Base-by-base conservation (phyloP, 2,329 filamentous ascomycete species). In the Ophiosphaerella herpotricha region DNA sequence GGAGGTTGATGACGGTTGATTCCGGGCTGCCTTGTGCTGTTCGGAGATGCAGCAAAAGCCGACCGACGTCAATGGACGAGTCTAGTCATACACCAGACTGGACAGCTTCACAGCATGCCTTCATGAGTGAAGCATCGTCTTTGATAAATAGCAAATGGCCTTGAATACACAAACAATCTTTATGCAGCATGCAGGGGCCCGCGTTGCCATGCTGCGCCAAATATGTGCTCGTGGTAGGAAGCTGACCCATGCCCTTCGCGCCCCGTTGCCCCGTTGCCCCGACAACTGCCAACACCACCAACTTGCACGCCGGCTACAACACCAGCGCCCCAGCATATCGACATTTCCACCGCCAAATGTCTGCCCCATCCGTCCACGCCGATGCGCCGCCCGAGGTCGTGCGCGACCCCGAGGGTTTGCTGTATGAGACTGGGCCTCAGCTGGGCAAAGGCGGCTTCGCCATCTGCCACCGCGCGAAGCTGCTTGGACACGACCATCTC, bases 391-490 rank as follows among this genome's bases (percentile, higher is more conserved):
- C 78, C 43, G 71, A 74, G 50, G 80, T 87, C 39, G 88, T 88
- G 66, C 77, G 79, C 46, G 88, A 91, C 70, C 85, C 87, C 46
- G 83, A 80, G 48, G 88, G 88, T 46, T 84, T 87, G 46, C 80
- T 86, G 41, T 93, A 92, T 77, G 83, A 87, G 62, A 85, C 89
- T 29, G 88, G 88, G 49, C 85, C 85, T 63, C 79, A 90, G 67
- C 79, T 93, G 50, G 89, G 89, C 23, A 92, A 90, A 74, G 89
- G 89, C 39, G 89, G 89, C 8, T 93, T 93, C 67, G 89, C 89
- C 58, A 88, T 92, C 54, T 92, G 89, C 75, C 89, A 92, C 67
- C 84, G 86, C 61, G 89, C 86, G 40, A 84, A 87, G 60, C 75
- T 88, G 46, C 78, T 84, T 44, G 83, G 78, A 38, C 74, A 75